Conservation (phyloP, 768 basidiomycete genomes). For the Clitopilus hobsonii region DNA sequence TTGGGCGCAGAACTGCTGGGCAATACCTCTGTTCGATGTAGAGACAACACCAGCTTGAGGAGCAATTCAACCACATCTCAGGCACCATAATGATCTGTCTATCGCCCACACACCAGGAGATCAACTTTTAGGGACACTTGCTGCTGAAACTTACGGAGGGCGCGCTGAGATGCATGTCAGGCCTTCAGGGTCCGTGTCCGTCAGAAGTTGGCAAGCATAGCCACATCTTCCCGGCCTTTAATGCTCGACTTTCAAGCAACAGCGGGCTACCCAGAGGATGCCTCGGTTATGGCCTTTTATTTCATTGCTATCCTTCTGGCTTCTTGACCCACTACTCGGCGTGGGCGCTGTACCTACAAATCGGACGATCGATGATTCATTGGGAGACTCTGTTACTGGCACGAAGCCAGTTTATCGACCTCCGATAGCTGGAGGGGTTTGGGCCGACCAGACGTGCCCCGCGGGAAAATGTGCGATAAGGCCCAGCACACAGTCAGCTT, state of each 20-base stretch:
- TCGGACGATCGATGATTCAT: conserved; percentile 18
- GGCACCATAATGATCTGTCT: too few species aligned
- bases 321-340: not conserved
- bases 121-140: not conserved
- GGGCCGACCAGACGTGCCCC: conserved; percentile 11
- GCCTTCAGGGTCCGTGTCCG: not conserved
- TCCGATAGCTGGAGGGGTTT: conserved; percentile 7
- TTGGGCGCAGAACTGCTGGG: too few species aligned
- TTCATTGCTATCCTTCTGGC: not conserved
- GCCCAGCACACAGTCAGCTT: conserved; percentile 7
- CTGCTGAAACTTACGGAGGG: not conserved
- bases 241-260: not conserved
- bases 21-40: too few species aligned
- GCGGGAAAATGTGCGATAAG: conserved; percentile 14
- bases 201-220: not conserved
- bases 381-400: conserved; percentile 16
- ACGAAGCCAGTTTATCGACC: conserved; percentile 13
- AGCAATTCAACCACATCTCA: too few species aligned
- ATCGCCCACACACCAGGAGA: too few species aligned
- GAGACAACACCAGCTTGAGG: too few species aligned
- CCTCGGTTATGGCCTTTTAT: not conserved
- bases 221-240: not conserved
- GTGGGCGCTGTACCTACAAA: conserved; percentile 7
- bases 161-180: not conserved
- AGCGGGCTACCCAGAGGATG: not conserved